Evolutionary conservation across 768 basidiomycete species (phyloP), one percentile per base, ranked within the genome.

Genomic region (Pleurotus platypus): DNA sequence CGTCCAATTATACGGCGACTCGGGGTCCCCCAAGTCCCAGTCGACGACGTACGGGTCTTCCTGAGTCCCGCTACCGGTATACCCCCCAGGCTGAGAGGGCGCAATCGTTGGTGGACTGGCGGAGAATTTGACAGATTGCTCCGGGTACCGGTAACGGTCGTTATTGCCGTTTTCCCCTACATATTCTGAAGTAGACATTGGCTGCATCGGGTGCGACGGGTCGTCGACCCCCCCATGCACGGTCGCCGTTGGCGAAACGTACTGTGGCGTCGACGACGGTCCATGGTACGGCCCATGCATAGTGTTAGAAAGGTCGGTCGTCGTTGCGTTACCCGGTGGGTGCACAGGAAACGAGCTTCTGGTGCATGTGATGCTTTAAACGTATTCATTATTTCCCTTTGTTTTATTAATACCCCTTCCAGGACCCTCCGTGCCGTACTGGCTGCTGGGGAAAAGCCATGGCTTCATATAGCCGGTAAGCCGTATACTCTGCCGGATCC

Each of bases 1-100:
- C 3, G 75, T 65, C 81, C 83, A 86, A 65, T 80, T 82, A 69
- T 78, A 81, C 2, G 84, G 84, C 62, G 82, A 75, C 58, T 82
- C 80, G 11, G 76, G 71, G 59, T 84, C 82, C 55, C 75, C 66
- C 3, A 67, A 57, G 48, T 75, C 71, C 83, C 82, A 86, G 58
- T 81, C 75, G 59, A 86, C 80, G 50, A 83, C 65, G 58, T 73
- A 81, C 18, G 83, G 83, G 60, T 82, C 77, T 30, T 76, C 69
- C 3, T 46, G 49, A 13, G 79, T 79, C 22, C 84, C 84, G 22
- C 60, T 65, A 9, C 83, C 84, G 7, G 72, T 64, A 65, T 79
- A 81, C 12, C 61, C 61, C 27, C 51, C 51, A n/a, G 39, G 51
- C n/a, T 62, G 60, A 51, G 46, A 48, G 30, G 56, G 55, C 13